phyloP scores from a whole-genome alignment of 805 yeast genomes.

The Vanderwaltozyma yarrowii region DNA sequence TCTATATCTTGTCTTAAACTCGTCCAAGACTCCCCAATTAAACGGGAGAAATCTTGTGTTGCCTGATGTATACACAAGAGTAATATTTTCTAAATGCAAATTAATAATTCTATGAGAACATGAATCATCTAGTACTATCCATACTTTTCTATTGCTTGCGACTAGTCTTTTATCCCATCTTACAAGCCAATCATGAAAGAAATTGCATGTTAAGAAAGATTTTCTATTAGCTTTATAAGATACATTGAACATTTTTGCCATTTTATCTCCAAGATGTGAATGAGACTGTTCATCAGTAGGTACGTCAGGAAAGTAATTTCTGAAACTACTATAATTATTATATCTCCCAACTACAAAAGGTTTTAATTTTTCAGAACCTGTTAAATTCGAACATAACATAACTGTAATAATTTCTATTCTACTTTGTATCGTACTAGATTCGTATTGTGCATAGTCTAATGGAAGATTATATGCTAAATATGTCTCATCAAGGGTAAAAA shows the following conservation, averaged over 20 bases:
- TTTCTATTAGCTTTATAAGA: constrained; percentile 49
- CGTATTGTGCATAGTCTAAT: constrained; percentile 43
- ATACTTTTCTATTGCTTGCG: constrained; percentile 40
- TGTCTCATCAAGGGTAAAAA: constrained; percentile 55
- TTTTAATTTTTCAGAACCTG: constrained; percentile 50
- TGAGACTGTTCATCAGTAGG: background rate
- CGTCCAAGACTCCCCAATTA: constrained; percentile 54
- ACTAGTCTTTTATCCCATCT: constrained; percentile 48
- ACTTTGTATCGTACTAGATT: constrained; percentile 29
- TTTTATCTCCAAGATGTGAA: constrained; percentile 30
- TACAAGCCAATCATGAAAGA: constrained; percentile 52
- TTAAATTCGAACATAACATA: constrained; percentile 52
- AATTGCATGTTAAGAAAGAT: constrained; percentile 52
- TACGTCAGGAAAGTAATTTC: constrained; percentile 24
- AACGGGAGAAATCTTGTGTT: constrained; percentile 43
- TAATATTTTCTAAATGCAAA: constrained; percentile 36
- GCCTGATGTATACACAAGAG: constrained; percentile 32
- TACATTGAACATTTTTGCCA: constrained; percentile 41
- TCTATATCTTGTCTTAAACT: constrained; percentile 48
- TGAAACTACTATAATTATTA: constrained; percentile 37
- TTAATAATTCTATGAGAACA: constrained; percentile 53
- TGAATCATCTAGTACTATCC: constrained; percentile 50
- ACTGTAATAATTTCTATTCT: constrained; percentile 39
- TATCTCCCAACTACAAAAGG: constrained; percentile 53
- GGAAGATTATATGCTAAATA: constrained; percentile 51